A percentile compares a stretch with the other conserved stretches of the same genome.
These are phyloP conservation scores for Platanus orientalis DNA, from an alignment of 164 flowering plant species.

Conservation along the genomic window DNA sequence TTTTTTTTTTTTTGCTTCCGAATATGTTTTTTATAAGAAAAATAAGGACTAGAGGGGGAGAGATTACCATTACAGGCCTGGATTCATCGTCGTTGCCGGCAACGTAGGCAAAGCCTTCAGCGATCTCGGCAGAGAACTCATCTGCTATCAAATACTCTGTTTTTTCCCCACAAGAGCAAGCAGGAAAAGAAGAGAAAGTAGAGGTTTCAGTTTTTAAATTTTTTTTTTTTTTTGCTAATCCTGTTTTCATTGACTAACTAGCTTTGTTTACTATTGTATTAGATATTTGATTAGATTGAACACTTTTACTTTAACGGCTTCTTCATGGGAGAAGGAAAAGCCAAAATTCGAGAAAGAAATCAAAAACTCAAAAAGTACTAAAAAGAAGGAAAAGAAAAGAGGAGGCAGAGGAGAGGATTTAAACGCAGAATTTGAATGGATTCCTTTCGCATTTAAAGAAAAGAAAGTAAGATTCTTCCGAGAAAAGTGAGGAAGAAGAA, in stretches of 20 bases:
- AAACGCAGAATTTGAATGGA: not conserved
- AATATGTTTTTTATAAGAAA: not conserved
- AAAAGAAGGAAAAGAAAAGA: constrained; percentile 32
- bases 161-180: constrained; percentile 3
- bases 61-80: constrained; percentile 76
- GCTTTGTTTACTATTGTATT: not conserved
- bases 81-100: constrained; percentile 85
- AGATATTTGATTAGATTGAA: constrained; percentile 4
- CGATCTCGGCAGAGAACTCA: constrained; percentile 88
- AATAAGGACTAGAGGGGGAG: not conserved
- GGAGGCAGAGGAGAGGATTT: not conserved
- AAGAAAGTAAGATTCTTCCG: constrained; percentile 13
- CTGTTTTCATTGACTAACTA: not conserved
- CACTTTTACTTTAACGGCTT: constrained; percentile 23
- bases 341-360: constrained; percentile 6
- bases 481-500: constrained; percentile 8
- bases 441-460: constrained; percentile 11
- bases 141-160: constrained; percentile 87
- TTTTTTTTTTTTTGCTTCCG: not conserved
- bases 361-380: not conserved
- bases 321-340: no score
- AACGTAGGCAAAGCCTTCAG: constrained; percentile 92
- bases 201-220: not conserved
- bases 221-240: constrained; percentile 7
- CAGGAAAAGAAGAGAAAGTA: constrained; percentile 1